A percentile compares a stretch with the other conserved stretches of the same genome.
Conservation (phyloP, 2,329 filamentous ascomycete species). For the Ascocoryne sarcoides region DNA sequence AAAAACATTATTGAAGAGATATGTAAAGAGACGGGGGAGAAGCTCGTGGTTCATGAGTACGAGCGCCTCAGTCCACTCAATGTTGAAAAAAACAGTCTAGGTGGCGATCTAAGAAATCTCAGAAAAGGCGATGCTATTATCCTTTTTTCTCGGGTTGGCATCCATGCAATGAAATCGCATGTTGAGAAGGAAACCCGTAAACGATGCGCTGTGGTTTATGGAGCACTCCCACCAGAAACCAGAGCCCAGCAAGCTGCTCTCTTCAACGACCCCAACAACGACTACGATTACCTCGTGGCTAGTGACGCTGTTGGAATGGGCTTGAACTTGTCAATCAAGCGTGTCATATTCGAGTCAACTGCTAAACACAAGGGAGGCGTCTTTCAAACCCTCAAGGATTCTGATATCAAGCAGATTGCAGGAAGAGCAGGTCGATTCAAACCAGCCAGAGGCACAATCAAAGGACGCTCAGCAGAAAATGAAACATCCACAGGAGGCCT, state of each 20-base stretch:
- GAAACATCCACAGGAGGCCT: conserved; percentile 43
- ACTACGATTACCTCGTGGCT: conserved; percentile 89
- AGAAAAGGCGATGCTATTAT: conserved; percentile 88
- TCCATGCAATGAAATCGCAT: conserved; percentile 69
- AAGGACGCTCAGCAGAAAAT: conserved; percentile 5
- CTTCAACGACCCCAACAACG: conserved; percentile 92
- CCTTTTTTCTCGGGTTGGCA: conserved; percentile 70
- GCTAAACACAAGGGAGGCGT: conserved; percentile 60
- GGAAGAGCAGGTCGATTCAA: conserved; percentile 84
- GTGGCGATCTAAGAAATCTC: conserved; percentile 55
- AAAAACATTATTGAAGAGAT: conserved; percentile 71
- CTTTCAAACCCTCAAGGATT: conserved; percentile 51
- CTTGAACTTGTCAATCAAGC: conserved; percentile 83
- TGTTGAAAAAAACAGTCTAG: conserved; percentile 54
- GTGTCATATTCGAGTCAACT: conserved; percentile 76
- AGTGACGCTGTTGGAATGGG: conserved; percentile 98
- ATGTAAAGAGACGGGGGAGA: conserved; percentile 72
- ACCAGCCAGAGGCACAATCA: conserved; percentile 51
- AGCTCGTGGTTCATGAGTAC: conserved; percentile 74
- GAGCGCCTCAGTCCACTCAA: conserved; percentile 71
- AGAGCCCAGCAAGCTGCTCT: conserved; percentile 82
- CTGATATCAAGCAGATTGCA: conserved; percentile 90
- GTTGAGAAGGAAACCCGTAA: conserved; percentile 70
- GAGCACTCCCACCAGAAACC: conserved; percentile 83
- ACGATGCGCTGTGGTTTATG: conserved; percentile 88